These are phyloP conservation scores for Eutrema yunnanense DNA, from an alignment of 345 rosid species.

Conservation along the genomic window DNA sequence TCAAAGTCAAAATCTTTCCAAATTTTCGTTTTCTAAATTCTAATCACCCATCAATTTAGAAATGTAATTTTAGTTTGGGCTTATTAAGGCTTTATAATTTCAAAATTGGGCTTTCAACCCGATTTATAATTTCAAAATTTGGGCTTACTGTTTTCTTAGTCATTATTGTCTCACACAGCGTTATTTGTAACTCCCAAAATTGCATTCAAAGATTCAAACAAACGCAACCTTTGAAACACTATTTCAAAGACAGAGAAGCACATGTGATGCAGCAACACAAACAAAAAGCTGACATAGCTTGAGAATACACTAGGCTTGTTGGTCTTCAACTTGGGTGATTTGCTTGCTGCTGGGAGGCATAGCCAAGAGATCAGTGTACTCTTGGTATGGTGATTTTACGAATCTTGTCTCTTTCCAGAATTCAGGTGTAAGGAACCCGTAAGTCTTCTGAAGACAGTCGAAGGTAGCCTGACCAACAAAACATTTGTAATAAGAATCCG, in stretches of 20 bases:
- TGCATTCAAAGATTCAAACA: neutral
- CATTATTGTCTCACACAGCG: neutral
- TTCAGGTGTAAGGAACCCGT: constrained; percentile 14
- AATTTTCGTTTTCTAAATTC: neutral
- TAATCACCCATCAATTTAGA: neutral
- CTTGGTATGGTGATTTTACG: constrained; percentile 5
- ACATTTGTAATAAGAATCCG: neutral
- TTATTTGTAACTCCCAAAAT: neutral
- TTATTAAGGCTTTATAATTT: neutral
- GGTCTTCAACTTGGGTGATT: constrained; percentile 2
- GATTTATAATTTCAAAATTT: no score
- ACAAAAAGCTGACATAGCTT: neutral
- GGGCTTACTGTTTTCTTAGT: no score
- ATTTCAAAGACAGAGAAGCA: neutral
- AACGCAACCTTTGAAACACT: neutral
- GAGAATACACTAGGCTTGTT: neutral
- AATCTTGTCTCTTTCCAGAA: constrained; percentile 23
- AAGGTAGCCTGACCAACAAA: constrained; percentile 2
- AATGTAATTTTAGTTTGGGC: neutral
- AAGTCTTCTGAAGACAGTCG: constrained; percentile 19
- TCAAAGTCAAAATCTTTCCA: neutral
- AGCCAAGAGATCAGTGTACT: constrained; percentile 4
- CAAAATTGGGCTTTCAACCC: neutral
- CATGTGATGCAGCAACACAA: neutral
- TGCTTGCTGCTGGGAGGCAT: neutral